Base-by-base conservation (phyloP, 2,329 filamentous ascomycete genomes). In the Ophiostoma montium region DNA sequence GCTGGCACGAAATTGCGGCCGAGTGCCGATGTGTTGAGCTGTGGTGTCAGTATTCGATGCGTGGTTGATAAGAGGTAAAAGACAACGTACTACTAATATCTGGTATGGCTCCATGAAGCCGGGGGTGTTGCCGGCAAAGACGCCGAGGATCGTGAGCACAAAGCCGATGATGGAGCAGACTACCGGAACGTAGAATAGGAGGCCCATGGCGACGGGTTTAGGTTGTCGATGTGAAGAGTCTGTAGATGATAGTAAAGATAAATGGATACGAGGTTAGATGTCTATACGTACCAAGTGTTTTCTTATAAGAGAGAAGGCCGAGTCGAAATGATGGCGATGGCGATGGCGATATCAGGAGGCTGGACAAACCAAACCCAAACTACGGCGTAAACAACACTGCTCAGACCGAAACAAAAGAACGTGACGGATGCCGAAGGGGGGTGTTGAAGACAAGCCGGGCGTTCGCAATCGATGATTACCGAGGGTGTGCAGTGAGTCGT, bases 11-110 rank as follows among this genome's bases (percentile, higher is more conserved):
- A 59, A 46, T 65, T 61, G 38, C 65, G 61, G 27, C 66, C 67
- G 32, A 70, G 62, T 13, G 58, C 56, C 16, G 67, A 67, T 50
- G 65, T 65, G 58, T 70, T 68, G 52, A 69, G 61, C 65, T 68
- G 30, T 7, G 13, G 3, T 43, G 16, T 19, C 15, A 36, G 32
- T 31, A 13, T 11, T n/a, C n/a, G n/a, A 5, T 35, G 31, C 23
- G n/a, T 32, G 15, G 6, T 19, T 38, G 5, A 18, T 19, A 10
- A 18, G 8, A 19, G 10, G 10, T 12, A 19, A 15, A 27, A 18
- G 9, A 36, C 4, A 11, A 19, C 16, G 5, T 19, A 67, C 65
- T 42, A 63, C 61, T 30, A 67, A 59, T 35, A 68, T 58, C 32
- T 67, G 63, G 51, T 63, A 66, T 11, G 64, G 61, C 33, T 67